phyloP scores from a whole-genome alignment of 2,329 filamentous ascomycete species.

The Hortaea werneckii region DNA sequence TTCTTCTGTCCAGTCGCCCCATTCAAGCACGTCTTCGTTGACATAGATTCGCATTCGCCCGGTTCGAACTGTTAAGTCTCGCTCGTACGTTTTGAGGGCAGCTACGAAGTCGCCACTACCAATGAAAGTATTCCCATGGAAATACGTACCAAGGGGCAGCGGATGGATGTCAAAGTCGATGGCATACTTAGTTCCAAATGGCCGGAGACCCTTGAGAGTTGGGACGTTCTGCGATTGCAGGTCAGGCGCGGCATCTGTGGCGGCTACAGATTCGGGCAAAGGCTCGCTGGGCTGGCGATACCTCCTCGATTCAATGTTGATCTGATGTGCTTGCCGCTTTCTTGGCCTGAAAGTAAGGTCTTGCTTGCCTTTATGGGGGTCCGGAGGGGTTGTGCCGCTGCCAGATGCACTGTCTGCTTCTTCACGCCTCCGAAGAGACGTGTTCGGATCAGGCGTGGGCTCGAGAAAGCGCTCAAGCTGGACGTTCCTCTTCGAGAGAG shows the following conservation, averaged over 20 bases:
- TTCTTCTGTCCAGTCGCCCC: slow-evolving; percentile 47
- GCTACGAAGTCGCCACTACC: slow-evolving; percentile 45
- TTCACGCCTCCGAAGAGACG: too few relatives aligned
- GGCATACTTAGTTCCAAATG: slow-evolving; percentile 41
- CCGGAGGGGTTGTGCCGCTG: too few relatives aligned
- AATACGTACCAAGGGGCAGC: slow-evolving; percentile 43
- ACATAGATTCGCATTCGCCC: slow-evolving; percentile 31
- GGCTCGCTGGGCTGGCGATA: slow-evolving; percentile 35
- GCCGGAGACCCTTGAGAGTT: slow-evolving; percentile 33
- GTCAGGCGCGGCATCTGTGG: background rate
- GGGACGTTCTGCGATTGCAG: background rate
- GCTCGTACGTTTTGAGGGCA: slow-evolving; percentile 30
- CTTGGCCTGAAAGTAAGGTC: slow-evolving; percentile 12
- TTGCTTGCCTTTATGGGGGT: too few relatives aligned
- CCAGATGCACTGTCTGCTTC: too few relatives aligned
- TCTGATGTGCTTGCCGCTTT: slow-evolving; percentile 30
- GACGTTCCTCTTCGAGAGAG: slow-evolving; percentile 8
- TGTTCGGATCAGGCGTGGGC: background rate
- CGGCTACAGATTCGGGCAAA: slow-evolving; percentile 13
- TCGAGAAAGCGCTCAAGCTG: slow-evolving; percentile 19
- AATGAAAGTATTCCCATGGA: slow-evolving; percentile 47
- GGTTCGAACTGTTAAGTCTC: slow-evolving; percentile 35
- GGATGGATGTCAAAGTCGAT: slow-evolving; percentile 44
- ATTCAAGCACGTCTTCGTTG: slow-evolving; percentile 27
- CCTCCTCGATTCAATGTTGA: slow-evolving; percentile 37